A percentile compares a stretch with the other conserved stretches of the same genome.
These are phyloP conservation scores for Citrus sinensis DNA, from an alignment of 345 rosid genomes.

Conservation along the genomic window DVS_A1.0 CM039167.1:15339001-15339500, in stretches of 20 bases:
- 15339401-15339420: no score
- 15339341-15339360: no score
- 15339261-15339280: background rate
- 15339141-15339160: constrained; percentile 92
- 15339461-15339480: no score
- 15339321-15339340: background rate
- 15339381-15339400: no score
- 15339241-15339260: background rate
- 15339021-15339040: background rate
- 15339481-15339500: no score
- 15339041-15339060: background rate
- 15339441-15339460: no score
- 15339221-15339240: background rate
- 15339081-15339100: background rate
- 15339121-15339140: constrained; percentile 87
- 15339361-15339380: no score
- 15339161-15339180: constrained; percentile 46
- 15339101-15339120: constrained; percentile 56
- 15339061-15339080: background rate
- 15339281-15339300: background rate
- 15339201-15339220: background rate
- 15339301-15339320: background rate
- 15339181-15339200: background rate
- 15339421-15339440: no score
- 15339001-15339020: background rate